Percentiles rank a stretch among this genome's conserved stretches.
These are phyloP conservation scores for Sugiyamaella xylanicola DNA, from an alignment of 1,139 yeast genomes.

Conservation along the genomic window DNA sequence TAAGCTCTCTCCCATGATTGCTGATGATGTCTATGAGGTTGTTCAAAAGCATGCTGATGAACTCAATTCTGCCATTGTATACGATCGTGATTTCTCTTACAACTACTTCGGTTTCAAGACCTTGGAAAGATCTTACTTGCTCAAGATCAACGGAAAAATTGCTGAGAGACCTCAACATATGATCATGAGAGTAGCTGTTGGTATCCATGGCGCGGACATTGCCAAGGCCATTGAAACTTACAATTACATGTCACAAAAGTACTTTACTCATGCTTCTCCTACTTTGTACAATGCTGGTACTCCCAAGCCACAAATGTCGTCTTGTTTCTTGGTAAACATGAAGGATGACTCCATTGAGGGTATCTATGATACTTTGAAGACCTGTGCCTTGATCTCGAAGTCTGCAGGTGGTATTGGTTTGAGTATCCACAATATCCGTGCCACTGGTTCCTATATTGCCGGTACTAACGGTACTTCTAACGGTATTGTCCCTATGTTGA, in stretches of 20 bases:
- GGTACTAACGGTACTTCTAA: conserved; percentile 89
- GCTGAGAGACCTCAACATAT: conserved; percentile 92
- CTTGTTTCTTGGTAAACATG: conserved; percentile 88
- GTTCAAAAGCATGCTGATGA: conserved; percentile 68
- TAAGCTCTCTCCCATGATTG: conserved; percentile 77
- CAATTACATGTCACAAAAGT: conserved; percentile 79
- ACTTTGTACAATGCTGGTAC: conserved; percentile 91
- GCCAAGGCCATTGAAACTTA: conserved; percentile 76
- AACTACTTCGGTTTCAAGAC: conserved; percentile 89
- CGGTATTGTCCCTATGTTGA: conserved; percentile 86
- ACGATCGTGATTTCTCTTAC: conserved; percentile 80
- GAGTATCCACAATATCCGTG: conserved; percentile 79
- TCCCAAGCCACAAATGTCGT: conserved; percentile 82
- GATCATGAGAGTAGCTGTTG: conserved; percentile 86
- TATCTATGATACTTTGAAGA: conserved; percentile 81
- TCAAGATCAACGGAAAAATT: conserved; percentile 68
- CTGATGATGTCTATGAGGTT: conserved; percentile 65
- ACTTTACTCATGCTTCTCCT: conserved; percentile 88
- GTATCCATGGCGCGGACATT: conserved; percentile 79
- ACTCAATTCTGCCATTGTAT: conserved; percentile 76
- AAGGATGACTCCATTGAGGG: conserved; percentile 90
- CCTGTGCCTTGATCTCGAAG: conserved; percentile 84
- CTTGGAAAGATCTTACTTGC: conserved; percentile 76
- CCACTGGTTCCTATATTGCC: conserved; percentile 84
- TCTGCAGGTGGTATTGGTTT: conserved; percentile 92